These are phyloP conservation scores for Solanum appendiculatum DNA, from an alignment of 257 asterid genomes.

Conservation along the genomic window DNA sequence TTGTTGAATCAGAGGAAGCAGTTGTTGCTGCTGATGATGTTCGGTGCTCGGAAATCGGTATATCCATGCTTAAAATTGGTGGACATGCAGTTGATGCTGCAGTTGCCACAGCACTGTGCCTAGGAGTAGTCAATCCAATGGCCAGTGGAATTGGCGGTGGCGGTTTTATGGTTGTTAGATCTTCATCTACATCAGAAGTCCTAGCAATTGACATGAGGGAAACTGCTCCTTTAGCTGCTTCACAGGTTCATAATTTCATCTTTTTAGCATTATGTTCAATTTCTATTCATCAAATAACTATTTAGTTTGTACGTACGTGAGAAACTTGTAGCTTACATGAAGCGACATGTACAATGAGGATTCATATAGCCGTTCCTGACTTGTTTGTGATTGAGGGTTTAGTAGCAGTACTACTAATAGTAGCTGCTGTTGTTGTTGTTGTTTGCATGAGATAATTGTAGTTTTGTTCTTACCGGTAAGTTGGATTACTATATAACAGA, in stretches of 20 bases:
- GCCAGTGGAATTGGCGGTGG: slow-evolving; percentile 94
- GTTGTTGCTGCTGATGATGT: slow-evolving; percentile 85
- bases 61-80: slow-evolving; percentile 39
- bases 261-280: neutral
- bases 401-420: neutral
- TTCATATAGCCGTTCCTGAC: neutral
- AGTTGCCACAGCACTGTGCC: slow-evolving; percentile 69
- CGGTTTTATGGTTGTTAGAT: slow-evolving; percentile 68
- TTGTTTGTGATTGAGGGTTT: neutral
- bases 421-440: neutral
- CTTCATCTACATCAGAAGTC: slow-evolving; percentile 33
- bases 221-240: slow-evolving; percentile 82
- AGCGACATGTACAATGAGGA: neutral
- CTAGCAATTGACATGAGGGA: slow-evolving; percentile 79
- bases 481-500: neutral
- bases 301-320: neutral
- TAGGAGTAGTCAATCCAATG: slow-evolving; percentile 67
- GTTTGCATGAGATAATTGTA: neutral
- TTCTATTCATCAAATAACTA: neutral
- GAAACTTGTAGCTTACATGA: neutral
- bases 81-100: slow-evolving; percentile 96
- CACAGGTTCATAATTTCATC: slow-evolving; percentile 31
- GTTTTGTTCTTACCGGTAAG: neutral
- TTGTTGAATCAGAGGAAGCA: slow-evolving; percentile 46
- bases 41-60: slow-evolving; percentile 75